Evolutionary conservation across 2,329 filamentous ascomycete species (phyloP).

Genomic region (Aureobasidium sp.): DNA sequence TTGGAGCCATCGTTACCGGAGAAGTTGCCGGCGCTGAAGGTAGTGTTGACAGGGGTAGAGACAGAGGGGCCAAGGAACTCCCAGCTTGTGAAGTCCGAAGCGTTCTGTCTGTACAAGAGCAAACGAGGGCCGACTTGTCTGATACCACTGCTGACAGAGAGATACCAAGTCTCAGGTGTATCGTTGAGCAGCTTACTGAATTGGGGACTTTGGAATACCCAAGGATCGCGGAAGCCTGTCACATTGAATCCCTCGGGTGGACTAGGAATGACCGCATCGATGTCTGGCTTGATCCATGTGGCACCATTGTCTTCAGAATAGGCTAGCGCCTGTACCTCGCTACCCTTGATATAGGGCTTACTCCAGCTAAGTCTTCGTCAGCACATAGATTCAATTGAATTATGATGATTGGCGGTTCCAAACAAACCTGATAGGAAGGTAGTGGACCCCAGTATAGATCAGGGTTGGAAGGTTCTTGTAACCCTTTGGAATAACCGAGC

Average conservation of each 20-base stretch:
- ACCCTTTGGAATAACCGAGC: constrained; percentile 38
- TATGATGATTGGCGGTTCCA: too few species aligned
- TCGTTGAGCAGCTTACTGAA: constrained; percentile 33
- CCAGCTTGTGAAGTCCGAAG: constrained; percentile 34
- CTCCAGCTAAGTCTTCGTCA: constrained; percentile 32
- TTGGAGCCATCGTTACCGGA: constrained; percentile 12
- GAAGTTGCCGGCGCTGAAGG: constrained; percentile 4
- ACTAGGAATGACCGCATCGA: constrained; percentile 34
- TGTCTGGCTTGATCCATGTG: constrained; percentile 35
- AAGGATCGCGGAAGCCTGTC: constrained; percentile 40
- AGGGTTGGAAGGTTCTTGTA: constrained; percentile 40
- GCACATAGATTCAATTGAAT: too few species aligned
- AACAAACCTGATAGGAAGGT: constrained; percentile 32
- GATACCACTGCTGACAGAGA: constrained; percentile 35
- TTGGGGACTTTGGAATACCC: constrained; percentile 34
- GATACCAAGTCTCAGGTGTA: constrained; percentile 33
- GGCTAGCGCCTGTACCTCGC: constrained; percentile 42
- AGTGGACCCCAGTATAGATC: constrained; percentile 40
- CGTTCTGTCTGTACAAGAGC: constrained; percentile 37
- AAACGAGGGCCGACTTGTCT: constrained; percentile 33
- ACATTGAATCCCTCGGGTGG: constrained; percentile 37
- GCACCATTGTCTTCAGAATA: constrained; percentile 34
- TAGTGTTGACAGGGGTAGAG: constrained; percentile 6
- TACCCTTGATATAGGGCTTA: constrained; percentile 39
- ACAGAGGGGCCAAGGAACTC: constrained; percentile 27